A percentile compares a stretch with the other conserved stretches of the same genome.
Conservation (phyloP, 108 stramenopile genomes). For the Conticribra guillardii region DNA sequence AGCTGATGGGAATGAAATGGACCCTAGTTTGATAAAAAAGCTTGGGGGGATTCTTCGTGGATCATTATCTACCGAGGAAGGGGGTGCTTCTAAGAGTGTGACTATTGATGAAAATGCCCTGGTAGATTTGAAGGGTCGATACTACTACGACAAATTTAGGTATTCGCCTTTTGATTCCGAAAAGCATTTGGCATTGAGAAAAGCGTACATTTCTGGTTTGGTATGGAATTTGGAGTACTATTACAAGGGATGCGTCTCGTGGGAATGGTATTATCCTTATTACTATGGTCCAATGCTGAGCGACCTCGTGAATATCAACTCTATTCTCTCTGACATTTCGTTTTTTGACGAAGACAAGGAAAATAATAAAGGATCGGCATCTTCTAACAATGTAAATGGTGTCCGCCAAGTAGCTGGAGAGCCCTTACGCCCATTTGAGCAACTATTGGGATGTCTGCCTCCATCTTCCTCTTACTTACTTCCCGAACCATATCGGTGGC, state of each 20-base stretch:
- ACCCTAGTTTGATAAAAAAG: slow-evolving; percentile 33
- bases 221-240: slow-evolving; percentile 98
- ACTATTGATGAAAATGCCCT: slow-evolving; percentile 38
- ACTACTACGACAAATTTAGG: slow-evolving; percentile 95
- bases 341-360: slow-evolving; percentile 61
- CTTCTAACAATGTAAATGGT: neutral
- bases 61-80: slow-evolving; percentile 37
- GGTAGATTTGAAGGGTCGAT: slow-evolving; percentile 81
- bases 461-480: slow-evolving; percentile 90
- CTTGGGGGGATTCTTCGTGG: slow-evolving; percentile 41
- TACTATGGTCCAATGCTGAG: slow-evolving; percentile 96
- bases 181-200: slow-evolving; percentile 81
- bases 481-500: slow-evolving; percentile 88
- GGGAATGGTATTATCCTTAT: slow-evolving; percentile 99
- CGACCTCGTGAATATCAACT: slow-evolving; percentile 86
- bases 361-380: neutral
- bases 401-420: slow-evolving; percentile 58
- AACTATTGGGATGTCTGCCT: slow-evolving; percentile 96
- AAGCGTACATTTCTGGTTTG: slow-evolving; percentile 91
- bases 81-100: slow-evolving; percentile 31
- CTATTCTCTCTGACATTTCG: slow-evolving; percentile 64
- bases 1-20: slow-evolving; percentile 21
- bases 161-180: slow-evolving; percentile 87
- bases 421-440: slow-evolving; percentile 92
- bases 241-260: slow-evolving; percentile 92